Base-by-base conservation (phyloP, 106 monocot species). In the Acorus calamus region DNA sequence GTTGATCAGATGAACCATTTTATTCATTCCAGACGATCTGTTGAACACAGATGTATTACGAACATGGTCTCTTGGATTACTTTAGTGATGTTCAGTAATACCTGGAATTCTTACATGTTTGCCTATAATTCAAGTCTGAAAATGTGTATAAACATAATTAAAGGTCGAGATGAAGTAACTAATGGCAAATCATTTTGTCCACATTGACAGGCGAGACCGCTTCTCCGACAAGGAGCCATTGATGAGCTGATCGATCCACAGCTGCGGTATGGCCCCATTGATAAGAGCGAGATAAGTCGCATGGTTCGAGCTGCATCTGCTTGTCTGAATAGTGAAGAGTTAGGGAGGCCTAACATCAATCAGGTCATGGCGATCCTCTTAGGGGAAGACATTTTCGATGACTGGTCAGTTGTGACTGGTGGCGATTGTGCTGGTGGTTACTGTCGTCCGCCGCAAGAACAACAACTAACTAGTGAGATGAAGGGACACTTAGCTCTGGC, bases 401-500 rank as follows among this genome's bases (percentile, higher is more conserved):
- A 79, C 61, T 73, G 81, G 71, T 66, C 81, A 4, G 12, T 75
- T 64, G 72, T 82, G 44, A 66, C 53, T 3, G 57, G 70, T 13
- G 73, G 59, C 62, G 70, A 70, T 59, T 76, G 79, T 71, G 63
- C 80, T 8, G 7, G 71, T 56, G 79, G 77, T 2, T 73, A 60
- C 66, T 69, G 70, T 67, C 66, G 72, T 8, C 73, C 71, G 14
- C 59, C 47, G 6, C 65, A 71, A 44, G 78, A 66, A 10, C 28
- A 65, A 52, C 46, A 49, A 6, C 78, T 71, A 2, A 76, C 66
- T 54, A 42, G 57, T 8, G 81, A 87, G 10, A 81, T 92, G 79
- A 81, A 41, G 14, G 52, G 77, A 53, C 84, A 92, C 73, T 14
- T 92, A 55, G 84, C 84, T 42, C 70, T 92, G 6, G 92, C 92